phyloP scores from a whole-genome alignment of 129 eudicot genomes.

The Saposhnikovia divaricata region DNA sequence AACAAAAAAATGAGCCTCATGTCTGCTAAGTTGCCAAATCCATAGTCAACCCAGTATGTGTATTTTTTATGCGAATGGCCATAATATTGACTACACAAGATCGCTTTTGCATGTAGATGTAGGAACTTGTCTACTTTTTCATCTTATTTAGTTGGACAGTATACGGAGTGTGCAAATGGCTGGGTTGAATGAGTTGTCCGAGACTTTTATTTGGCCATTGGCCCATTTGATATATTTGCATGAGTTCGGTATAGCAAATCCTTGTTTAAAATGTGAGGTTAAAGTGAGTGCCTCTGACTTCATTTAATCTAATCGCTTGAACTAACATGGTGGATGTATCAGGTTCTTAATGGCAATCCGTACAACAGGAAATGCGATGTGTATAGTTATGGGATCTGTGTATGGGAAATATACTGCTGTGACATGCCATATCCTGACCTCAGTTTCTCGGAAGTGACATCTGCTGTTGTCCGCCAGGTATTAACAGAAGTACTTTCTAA shows the following conservation, averaged over 20 bases:
- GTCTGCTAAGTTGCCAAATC: background rate
- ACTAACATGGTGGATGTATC: constrained; percentile 12
- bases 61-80: background rate
- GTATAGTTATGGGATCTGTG: constrained; percentile 82
- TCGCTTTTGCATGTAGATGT: background rate
- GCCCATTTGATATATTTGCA: background rate
- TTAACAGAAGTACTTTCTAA: background rate
- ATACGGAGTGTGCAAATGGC: background rate
- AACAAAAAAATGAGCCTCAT: background rate
- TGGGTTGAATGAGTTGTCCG: background rate
- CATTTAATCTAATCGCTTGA: background rate
- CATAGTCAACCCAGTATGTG: background rate
- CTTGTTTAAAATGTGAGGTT: background rate
- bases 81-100: background rate
- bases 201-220: background rate
- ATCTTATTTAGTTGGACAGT: background rate
- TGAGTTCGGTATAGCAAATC: background rate
- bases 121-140: background rate
- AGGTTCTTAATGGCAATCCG: constrained; percentile 81
- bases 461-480: constrained; percentile 92
- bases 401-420: constrained; percentile 94
- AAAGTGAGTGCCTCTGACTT: background rate
- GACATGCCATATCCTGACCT: constrained; percentile 97
- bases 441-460: constrained; percentile 88
- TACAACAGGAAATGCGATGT: constrained; percentile 85